Base-by-base conservation (phyloP, 192 early-diverging fungal genomes). In the Gryganskiella cystojenkinii region DNA sequence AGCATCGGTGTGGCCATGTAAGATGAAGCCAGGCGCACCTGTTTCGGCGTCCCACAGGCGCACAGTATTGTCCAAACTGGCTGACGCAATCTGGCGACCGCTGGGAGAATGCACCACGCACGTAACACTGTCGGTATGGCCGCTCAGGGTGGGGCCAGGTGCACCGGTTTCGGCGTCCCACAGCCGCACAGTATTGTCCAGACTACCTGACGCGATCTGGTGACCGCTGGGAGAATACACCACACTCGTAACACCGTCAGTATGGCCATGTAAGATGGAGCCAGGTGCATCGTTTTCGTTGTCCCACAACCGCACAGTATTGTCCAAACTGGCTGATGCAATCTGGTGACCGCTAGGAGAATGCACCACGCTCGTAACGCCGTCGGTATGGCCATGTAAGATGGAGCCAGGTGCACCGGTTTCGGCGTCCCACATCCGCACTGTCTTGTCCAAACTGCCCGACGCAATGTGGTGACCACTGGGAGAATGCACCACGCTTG, bases 391-490 rank as follows among this genome's bases (percentile, higher is more conserved):
- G n/a, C 61, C 61, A n/a, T 25, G 30, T 17, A 64, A 53, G 37
- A 53, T 35, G 15, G 9, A 31, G 1, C 25, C 49, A 53, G 50
- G 37, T 42, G 20, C n/a, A 27, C 62, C 62, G 30, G 62, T 64
- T 40, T 43, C 9, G 8, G 40, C 24, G 37, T 64, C 27, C 62
- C 62, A 64, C 37, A 64, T 24, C 25, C 51, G 50, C 51, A 64
- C 62, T 54, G 62, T 54, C 2, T n/a, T 17, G 40, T 64, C 62
- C 31, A 25, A 54, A 64, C 62, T 54, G n/a, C 62, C 62, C 3
- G 62, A 54, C 20, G 51, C 62, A 20, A 54, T 42, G 24, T 64
- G 62, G 15, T n/a, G 24, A 30, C 51, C 62, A 20, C 30, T 42
- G 10, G 51, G 62, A 40, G 62, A 64, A 43, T 40, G 43, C 5